Evolutionary conservation across 176 grass and related monocot species (phyloP).

Genomic region (Hordeum marinum): DNA sequence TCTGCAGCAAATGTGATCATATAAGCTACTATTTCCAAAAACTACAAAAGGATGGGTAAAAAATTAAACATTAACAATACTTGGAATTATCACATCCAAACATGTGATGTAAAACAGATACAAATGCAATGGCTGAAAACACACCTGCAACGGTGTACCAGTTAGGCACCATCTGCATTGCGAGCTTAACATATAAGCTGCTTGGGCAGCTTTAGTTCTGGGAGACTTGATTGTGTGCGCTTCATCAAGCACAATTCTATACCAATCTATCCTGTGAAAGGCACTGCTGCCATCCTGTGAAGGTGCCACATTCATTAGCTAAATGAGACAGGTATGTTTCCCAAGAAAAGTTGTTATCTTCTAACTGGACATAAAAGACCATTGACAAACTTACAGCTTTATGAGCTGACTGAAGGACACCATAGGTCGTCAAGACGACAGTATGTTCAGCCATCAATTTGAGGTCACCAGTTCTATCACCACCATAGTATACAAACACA

Average conservation of each 20-base stretch:
- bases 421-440: constrained; percentile 85
- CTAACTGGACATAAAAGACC: background rate
- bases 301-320: background rate
- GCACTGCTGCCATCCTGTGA: constrained; percentile 57
- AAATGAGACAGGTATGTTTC: background rate
- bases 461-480: constrained; percentile 56
- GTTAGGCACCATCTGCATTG: constrained; percentile 96
- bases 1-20: constrained; percentile 34
- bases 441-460: constrained; percentile 55
- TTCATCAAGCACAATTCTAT: constrained; percentile 91
- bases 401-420: constrained; percentile 54
- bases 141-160: constrained; percentile 83
- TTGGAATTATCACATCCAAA: background rate
- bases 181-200: constrained; percentile 62
- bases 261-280: constrained; percentile 75
- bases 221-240: constrained; percentile 85
- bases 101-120: background rate
- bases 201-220: constrained; percentile 65
- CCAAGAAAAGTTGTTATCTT: background rate
- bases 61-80: background rate
- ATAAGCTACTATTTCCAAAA: background rate
- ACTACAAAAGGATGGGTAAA: background rate
- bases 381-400: constrained; percentile 46
- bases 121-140: background rate
- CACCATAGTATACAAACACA: constrained; percentile 81